Base-by-base conservation (phyloP, 1,139 yeast species). In the Kodamaea arcana region DNA sequence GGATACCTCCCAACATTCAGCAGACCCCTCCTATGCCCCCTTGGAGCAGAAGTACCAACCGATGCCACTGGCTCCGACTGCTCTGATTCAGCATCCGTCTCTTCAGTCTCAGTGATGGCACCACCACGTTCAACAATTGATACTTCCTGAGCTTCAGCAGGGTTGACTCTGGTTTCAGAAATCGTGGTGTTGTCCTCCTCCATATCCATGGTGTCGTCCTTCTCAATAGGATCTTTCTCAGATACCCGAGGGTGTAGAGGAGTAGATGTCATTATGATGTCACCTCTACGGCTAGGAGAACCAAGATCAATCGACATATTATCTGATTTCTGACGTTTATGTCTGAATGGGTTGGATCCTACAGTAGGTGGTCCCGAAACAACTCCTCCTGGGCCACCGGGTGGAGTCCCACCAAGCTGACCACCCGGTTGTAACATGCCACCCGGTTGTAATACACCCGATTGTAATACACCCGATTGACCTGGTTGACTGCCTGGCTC, bases 271-370 rank as follows among this genome's bases (percentile, higher is more conserved):
- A 31, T 32, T n/a, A 34, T 30, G 30, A 4, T 6, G 21, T 10
- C 22, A 26, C 25, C 18, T 23, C 27, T 10, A 15, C 11, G 15
- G 17, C 34, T 32, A 14, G 45, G 45, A 12, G 45, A 37, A 15
- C 40, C 42, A 22, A 46, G 28, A 26, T 48, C 54, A 6, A 47
- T 37, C 15, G 47, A 39, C 44, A 46, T 42, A 30, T 46, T 47
- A 35, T 43, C 42, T 33, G 47, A 45, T 31, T 49, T 51, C 39
- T 51, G 57, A 6, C 59, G 43, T 36, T 54, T 54, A 35, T 53
- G 56, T 13, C 43, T 33, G 31, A 41, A 40, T 6, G 42, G 41
- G 30, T 37, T 40, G 3, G 40, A 11, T 6, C 45, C 27, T 15
- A 10, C 11, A 13, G 11, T 6, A 12, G 12, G 15, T 7, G 22